Conservation (phyloP, 495 filamentous ascomycete genomes). For the Talaromyces liani region DNA sequence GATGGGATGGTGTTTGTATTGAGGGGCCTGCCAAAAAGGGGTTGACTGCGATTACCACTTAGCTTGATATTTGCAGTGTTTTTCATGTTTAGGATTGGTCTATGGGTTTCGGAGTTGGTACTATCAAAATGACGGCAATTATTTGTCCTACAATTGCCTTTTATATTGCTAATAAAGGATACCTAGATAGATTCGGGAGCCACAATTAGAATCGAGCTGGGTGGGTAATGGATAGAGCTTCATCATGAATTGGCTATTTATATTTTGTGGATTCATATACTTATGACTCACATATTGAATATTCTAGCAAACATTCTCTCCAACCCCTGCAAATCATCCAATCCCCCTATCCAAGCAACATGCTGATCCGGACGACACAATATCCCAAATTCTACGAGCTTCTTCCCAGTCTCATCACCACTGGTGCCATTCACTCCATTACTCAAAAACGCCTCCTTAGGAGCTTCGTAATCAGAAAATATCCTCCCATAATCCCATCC, state of each 20-base stretch:
- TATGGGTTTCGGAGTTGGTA: too few relatives aligned
- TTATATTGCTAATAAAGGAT: too few relatives aligned
- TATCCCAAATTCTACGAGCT: slow-evolving; percentile 9
- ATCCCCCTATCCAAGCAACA: slow-evolving; percentile 16
- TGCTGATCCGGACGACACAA: slow-evolving; percentile 26
- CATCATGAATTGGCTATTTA: too few relatives aligned
- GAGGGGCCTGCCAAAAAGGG: slow-evolving; percentile 39
- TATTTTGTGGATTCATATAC: too few relatives aligned
- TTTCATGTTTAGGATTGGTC: too few relatives aligned
- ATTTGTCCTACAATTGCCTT: too few relatives aligned
- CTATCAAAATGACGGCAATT: too few relatives aligned
- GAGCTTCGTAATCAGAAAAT: slow-evolving; percentile 15
- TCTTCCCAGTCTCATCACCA: not conserved
- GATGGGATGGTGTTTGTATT: slow-evolving; percentile 42
- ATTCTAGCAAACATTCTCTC: not conserved
- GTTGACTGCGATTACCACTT: not conserved
- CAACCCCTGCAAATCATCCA: slow-evolving; percentile 13
- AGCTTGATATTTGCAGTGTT: too few relatives aligned
- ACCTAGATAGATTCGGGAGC: too few relatives aligned
- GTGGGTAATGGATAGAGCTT: too few relatives aligned
- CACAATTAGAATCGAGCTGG: too few relatives aligned
- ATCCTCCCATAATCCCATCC: slow-evolving; percentile 23
- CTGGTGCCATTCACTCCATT: slow-evolving; percentile 16
- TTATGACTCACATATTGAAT: not conserved
- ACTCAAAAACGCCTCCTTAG: slow-evolving; percentile 5